A percentile compares a stretch with the other conserved stretches of the same genome.
These are phyloP conservation scores for Boeremia exigua DNA, from an alignment of 2,329 filamentous ascomycete genomes.

Conservation along the genomic window DNA sequence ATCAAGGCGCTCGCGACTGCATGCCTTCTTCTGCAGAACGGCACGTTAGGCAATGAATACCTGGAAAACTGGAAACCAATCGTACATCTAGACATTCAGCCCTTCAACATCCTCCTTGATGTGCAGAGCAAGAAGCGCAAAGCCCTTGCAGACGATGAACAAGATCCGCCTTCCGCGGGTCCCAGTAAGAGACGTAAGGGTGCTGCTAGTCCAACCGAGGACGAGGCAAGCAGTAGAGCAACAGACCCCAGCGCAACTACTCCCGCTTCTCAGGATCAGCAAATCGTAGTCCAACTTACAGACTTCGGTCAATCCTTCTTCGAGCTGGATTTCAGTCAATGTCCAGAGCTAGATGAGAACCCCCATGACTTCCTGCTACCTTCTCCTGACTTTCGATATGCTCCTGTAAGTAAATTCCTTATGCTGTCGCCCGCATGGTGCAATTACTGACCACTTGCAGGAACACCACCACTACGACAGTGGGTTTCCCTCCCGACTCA, in stretches of 20 bases:
- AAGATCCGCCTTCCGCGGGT: no score
- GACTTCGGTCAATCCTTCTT: slow-evolving; percentile 6
- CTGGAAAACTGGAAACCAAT: neutral
- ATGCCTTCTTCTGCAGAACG: neutral
- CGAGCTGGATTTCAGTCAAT: neutral
- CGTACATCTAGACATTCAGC: slow-evolving; percentile 1
- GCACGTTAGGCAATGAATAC: neutral
- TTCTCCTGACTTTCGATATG: neutral
- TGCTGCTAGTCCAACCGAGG: neutral
- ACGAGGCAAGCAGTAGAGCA: neutral
- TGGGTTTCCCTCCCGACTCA: neutral
- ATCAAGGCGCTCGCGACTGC: slow-evolving; percentile 6
- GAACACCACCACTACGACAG: neutral
- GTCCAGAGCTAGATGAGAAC: neutral
- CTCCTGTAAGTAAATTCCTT: neutral
- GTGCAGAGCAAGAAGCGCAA: neutral
- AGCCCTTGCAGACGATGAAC: neutral
- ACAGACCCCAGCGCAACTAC: neutral
- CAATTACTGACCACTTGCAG: neutral
- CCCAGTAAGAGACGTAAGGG: neutral
- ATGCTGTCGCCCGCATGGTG: no score
- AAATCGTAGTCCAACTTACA: neutral
- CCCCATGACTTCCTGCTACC: neutral
- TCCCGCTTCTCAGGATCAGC: neutral
- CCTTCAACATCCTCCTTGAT: neutral